Conservation (phyloP, 2,329 filamentous ascomycete genomes). For the Xylogone sp. region DNA sequence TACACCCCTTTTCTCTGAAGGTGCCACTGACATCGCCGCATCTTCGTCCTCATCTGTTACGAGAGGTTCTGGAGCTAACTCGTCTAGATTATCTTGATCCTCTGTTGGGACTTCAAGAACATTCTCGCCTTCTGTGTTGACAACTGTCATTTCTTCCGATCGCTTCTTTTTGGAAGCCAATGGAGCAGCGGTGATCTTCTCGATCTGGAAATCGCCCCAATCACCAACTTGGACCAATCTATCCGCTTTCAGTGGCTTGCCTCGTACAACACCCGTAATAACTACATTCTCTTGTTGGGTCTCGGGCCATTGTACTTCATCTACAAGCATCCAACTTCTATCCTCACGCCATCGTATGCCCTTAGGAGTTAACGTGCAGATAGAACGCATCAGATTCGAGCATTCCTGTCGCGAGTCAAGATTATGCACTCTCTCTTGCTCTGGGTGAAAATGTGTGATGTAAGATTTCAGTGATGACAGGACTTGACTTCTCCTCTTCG, state of each 20-base stretch:
- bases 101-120: conserved; percentile 68
- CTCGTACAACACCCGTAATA: conserved; percentile 81
- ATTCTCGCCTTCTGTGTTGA: conserved; percentile 50
- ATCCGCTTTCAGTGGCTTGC: conserved; percentile 83
- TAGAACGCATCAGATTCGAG: conserved; percentile 81
- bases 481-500: conserved; percentile 74
- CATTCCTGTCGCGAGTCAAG: conserved; percentile 88
- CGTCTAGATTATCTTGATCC: conserved; percentile 78
- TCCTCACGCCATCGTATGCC: conserved; percentile 95
- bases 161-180: conserved; percentile 58
- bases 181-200: conserved; percentile 79
- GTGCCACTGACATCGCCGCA: conserved; percentile 43
- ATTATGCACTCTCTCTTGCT: conserved; percentile 86
- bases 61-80: conserved; percentile 82
- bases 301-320: conserved; percentile 71
- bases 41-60: conserved; percentile 67
- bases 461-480: conserved; percentile 83
- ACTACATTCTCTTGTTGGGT: conserved; percentile 60
- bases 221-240: conserved; percentile 87
- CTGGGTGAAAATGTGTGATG: conserved; percentile 91
- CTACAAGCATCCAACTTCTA: conserved; percentile 90
- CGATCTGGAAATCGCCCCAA: conserved; percentile 91
- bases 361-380: conserved; percentile 90
- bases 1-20: conserved; percentile 72
- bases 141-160: conserved; percentile 64